Percentiles rank a stretch among this genome's conserved stretches.
Conservation (phyloP, 305 asterid genomes). For the Fraxinus latifolia region DNA sequence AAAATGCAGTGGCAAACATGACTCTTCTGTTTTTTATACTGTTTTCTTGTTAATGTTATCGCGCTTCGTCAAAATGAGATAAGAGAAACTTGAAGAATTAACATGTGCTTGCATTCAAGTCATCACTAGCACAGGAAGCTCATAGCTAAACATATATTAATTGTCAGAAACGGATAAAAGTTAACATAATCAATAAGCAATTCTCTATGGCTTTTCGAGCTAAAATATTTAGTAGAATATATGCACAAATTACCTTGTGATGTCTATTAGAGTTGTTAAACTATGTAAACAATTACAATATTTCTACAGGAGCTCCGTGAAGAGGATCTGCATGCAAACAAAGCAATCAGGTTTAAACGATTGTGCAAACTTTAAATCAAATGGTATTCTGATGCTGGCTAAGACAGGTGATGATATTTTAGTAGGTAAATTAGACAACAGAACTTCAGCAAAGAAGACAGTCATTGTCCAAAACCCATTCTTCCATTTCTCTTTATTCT, state of each 20-base stretch:
- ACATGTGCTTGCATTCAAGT: background rate
- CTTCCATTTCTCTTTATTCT: background rate
- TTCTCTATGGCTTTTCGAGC: background rate
- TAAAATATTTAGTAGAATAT: background rate
- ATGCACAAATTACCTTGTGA: background rate
- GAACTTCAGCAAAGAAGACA: background rate
- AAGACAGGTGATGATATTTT: background rate
- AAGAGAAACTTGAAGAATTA: background rate
- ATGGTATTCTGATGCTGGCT: background rate
- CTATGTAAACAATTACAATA: background rate
- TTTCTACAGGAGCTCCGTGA: background rate
- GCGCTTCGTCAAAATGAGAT: background rate
- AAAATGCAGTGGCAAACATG: background rate
- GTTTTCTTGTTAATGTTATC: background rate
- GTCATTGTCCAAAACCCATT: background rate
- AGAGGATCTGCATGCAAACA: background rate
- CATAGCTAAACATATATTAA: background rate
- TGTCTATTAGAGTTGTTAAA: background rate
- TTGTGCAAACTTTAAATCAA: background rate
- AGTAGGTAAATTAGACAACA: background rate
- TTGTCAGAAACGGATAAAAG: background rate
- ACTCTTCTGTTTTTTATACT: background rate
- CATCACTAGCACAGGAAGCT: background rate
- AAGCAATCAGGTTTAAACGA: background rate
- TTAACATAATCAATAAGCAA: background rate